Conservation (phyloP, 805 yeast genomes). For the Nakazawaea holstii region DNA sequence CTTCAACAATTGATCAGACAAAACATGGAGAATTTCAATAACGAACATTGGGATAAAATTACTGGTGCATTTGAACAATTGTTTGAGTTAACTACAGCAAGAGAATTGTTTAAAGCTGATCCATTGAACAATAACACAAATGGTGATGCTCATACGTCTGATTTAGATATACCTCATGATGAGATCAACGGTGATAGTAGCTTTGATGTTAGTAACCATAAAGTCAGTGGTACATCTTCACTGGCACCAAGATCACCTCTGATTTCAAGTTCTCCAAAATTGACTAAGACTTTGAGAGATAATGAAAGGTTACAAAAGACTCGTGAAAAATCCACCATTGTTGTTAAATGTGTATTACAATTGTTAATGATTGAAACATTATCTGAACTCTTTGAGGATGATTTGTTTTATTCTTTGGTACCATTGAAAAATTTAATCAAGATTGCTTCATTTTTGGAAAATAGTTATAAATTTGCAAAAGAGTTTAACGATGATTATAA, state of each 20-base stretch:
- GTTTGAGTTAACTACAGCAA: slow-evolving; percentile 81
- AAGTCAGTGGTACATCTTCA: slow-evolving; percentile 17
- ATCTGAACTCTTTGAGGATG: slow-evolving; percentile 71
- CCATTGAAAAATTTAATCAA: slow-evolving; percentile 62
- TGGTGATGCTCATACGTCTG: slow-evolving; percentile 19
- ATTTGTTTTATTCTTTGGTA: slow-evolving; percentile 59
- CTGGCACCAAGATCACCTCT: slow-evolving; percentile 11
- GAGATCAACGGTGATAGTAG: slow-evolving; percentile 26
- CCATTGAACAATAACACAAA: slow-evolving; percentile 28
- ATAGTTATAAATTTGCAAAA: slow-evolving; percentile 78
- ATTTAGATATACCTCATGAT: slow-evolving; percentile 26
- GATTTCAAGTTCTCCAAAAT: slow-evolving; percentile 9
- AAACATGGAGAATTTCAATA: slow-evolving; percentile 59
- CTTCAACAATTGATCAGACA: slow-evolving; percentile 73
- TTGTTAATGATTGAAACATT: slow-evolving; percentile 81
- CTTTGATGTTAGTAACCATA: slow-evolving; percentile 30
- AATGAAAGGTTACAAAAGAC: slow-evolving; percentile 38
- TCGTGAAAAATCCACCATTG: slow-evolving; percentile 66
- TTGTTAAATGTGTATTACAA: slow-evolving; percentile 89
- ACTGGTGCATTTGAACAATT: slow-evolving; percentile 60
- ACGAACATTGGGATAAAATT: slow-evolving; percentile 70
- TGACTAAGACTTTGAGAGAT: slow-evolving; percentile 17
- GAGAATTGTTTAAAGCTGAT: slow-evolving; percentile 67
- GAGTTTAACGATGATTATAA: slow-evolving; percentile 86
- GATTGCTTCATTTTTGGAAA: slow-evolving; percentile 54